phyloP scores from a whole-genome alignment of 768 basidiomycete species.

The Tephrocybe sp. region DNA sequence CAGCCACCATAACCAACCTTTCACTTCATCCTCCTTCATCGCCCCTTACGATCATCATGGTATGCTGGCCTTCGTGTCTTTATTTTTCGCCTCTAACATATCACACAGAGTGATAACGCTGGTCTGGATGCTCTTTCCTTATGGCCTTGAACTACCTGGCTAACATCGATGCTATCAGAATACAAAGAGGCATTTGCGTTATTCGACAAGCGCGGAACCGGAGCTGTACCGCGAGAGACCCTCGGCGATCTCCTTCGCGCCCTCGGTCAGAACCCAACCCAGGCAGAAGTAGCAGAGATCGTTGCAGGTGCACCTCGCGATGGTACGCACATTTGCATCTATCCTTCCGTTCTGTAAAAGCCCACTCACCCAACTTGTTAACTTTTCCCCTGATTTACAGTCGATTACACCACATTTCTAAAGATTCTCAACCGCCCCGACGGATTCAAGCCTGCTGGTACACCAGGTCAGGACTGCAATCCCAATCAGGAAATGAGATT shows the following conservation, averaged over 20 bases:
- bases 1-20: slow-evolving; percentile 15
- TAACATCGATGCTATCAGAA: slow-evolving; percentile 45
- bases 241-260: slow-evolving; percentile 92
- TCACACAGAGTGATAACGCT: slow-evolving; percentile 37
- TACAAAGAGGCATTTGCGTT: slow-evolving; percentile 98
- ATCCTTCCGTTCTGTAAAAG: slow-evolving; percentile 3
- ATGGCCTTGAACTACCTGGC: background rate
- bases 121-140: slow-evolving; percentile 20
- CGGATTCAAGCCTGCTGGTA: slow-evolving; percentile 86
- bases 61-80: slow-evolving; percentile 14
- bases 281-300: slow-evolving; percentile 91
- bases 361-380: background rate
- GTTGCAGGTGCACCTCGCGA: slow-evolving; percentile 70
- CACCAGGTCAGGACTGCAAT: slow-evolving; percentile 13
- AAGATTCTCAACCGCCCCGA: slow-evolving; percentile 91
- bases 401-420: slow-evolving; percentile 91
- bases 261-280: slow-evolving; percentile 98
- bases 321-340: slow-evolving; percentile 41
- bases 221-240: slow-evolving; percentile 81
- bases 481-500: background rate
- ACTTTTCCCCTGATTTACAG: slow-evolving; percentile 34
- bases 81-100: background rate
- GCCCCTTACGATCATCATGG: slow-evolving; percentile 27
- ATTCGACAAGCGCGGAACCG: slow-evolving; percentile 95
- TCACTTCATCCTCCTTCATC: slow-evolving; percentile 3